Evolutionary conservation across 768 basidiomycete genomes (phyloP), one percentile per base, ranked within the genome.

Genomic region (Serpula lacrymans): DNA sequence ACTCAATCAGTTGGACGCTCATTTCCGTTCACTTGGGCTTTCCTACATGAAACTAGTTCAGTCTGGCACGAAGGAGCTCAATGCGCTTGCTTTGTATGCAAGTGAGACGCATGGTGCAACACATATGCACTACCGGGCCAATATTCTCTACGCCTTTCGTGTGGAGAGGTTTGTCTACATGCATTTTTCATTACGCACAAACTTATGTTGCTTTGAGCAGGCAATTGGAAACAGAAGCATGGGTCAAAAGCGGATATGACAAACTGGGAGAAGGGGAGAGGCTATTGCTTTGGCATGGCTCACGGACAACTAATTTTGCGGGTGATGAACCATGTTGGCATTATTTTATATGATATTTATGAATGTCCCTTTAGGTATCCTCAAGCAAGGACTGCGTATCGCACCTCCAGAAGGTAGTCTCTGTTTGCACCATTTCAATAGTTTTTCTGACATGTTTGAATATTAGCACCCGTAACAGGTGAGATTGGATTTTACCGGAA

Each of bases 361-460:
- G 32, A 33, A 27, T 20, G 24, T 16, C 27, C 34, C 8, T 23
- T 18, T 37, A 71, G 74, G 76, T 60, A 82, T 82, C 36, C 59
- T 81, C 27, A 73, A 71, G 55, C 79, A 82, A 55, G 80, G 80
- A 16, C 48, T 82, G 44, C 70, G 79, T 7, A 81, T 82, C 44
- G 80, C 80, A 5, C 80, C 80, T 26, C 80, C 80, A 7, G 80
- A 82, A 67, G 75, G 72, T 74, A 45, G n/a, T n/a, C n/a, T n/a
- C n/a, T n/a, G n/a, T n/a, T n/a, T 20, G 62, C 43, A 32, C 30
- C 10, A 23, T 21, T 37, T 33, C 22, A 37, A 23, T 12, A 30
- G 29, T 40, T 28, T 10, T 33, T 24, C 20, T 22, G 34, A 16
- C 34, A 21, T n/a, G 10, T 25, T 5, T 38, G 23, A 18, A 16